phyloP scores from a whole-genome alignment of 805 yeast genomes.

The Myxozyma melibiosi region DNA sequence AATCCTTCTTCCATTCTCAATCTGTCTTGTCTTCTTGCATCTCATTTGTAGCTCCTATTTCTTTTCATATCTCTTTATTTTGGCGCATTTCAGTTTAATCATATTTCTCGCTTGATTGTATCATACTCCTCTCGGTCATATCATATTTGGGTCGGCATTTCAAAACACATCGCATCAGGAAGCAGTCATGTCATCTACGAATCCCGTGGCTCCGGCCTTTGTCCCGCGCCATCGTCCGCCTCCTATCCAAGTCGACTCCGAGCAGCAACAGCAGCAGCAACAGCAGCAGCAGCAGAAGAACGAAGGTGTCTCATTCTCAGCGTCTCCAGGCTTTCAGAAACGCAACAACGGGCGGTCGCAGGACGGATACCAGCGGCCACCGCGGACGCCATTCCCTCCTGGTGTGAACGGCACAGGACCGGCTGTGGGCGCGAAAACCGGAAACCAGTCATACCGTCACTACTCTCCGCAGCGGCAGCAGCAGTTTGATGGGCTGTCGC shows the following conservation, averaged over 20 bases:
- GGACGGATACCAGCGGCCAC: background rate
- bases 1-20: background rate
- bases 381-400: conserved; percentile 1
- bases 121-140: background rate
- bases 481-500: background rate
- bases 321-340: background rate
- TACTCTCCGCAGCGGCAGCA: conserved; percentile 5
- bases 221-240: conserved; percentile 27
- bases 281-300: background rate
- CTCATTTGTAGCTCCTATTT: background rate
- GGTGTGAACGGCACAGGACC: background rate
- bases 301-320: background rate
- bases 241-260: conserved; percentile 12
- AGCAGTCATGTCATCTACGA: conserved; percentile 13
- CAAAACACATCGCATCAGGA: background rate
- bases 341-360: background rate
- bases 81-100: background rate
- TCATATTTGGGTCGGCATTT: no score
- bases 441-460: conserved; percentile 3
- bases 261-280: background rate
- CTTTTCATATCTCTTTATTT: conserved; percentile 2
- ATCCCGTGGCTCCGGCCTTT: conserved; percentile 21
- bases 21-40: background rate
- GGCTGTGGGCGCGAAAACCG: background rate
- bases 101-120: background rate